Conservation (phyloP, 1,284 basidiomycete genomes). For the Ustilago trichophora region DNA sequence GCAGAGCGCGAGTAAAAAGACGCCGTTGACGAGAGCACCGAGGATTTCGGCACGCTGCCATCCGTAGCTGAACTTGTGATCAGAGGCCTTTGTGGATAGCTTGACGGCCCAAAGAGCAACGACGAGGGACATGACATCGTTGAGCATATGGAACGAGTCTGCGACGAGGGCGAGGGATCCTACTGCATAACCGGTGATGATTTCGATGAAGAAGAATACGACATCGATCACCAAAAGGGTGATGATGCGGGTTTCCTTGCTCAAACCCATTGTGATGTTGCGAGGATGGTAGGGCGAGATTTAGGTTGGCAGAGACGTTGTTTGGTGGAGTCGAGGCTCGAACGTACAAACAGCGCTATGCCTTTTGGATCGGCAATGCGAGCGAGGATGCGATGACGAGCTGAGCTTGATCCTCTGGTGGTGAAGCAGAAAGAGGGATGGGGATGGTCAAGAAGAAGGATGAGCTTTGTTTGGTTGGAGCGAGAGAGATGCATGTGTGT, state of each 20-base stretch:
- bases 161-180: constrained; percentile 94
- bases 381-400: too few relatives aligned
- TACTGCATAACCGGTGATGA: constrained; percentile 86
- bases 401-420: background rate
- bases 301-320: too few relatives aligned
- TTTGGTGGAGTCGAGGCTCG: background rate
- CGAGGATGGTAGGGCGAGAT: too few relatives aligned
- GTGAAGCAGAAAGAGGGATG: background rate
- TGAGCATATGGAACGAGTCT: constrained; percentile 95
- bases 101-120: constrained; percentile 97
- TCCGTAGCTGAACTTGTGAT: constrained; percentile 82
- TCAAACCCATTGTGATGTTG: constrained; percentile 17
- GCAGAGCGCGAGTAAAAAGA: constrained; percentile 93
- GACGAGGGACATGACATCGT: constrained; percentile 83
- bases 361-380: background rate
- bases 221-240: constrained; percentile 85
- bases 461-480: background rate
- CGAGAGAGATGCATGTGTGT: too few relatives aligned
- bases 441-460: too few relatives aligned
- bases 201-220: constrained; percentile 90
- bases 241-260: constrained; percentile 67
- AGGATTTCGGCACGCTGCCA: constrained; percentile 99
- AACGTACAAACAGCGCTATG: background rate
- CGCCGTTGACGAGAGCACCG: constrained; percentile 83
- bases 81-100: constrained; percentile 67